phyloP scores from a whole-genome alignment of 2,329 filamentous ascomycete genomes.

The Diaporthe ilicicola region DNA sequence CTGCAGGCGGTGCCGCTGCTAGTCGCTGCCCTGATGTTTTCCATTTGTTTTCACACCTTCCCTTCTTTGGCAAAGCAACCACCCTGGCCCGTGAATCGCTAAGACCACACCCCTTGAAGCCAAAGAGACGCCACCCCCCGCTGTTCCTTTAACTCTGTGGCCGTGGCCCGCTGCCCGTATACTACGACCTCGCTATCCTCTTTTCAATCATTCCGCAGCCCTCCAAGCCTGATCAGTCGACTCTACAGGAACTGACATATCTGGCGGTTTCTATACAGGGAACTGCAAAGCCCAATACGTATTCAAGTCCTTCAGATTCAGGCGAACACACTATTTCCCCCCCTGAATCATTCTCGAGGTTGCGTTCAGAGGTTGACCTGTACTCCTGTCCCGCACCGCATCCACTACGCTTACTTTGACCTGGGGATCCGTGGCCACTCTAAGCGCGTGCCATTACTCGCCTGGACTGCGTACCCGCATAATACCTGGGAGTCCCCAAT shows the following conservation, averaged over 20 bases:
- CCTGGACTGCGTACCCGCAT: conserved; percentile 27
- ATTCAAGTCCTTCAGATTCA: conserved; percentile 38
- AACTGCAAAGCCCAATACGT: conserved; percentile 47
- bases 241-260: conserved; percentile 46
- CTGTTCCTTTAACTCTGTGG: conserved; percentile 49
- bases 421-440: conserved; percentile 18
- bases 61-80: conserved; percentile 40
- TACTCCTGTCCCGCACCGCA: conserved; percentile 14
- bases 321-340: conserved; percentile 33
- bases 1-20: conserved; percentile 39
- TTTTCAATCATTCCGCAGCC: conserved; percentile 59
- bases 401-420: conserved; percentile 7
- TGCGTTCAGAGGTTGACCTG: conserved; percentile 2
- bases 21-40: conserved; percentile 25
- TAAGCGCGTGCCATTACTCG: conserved; percentile 42
- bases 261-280: conserved; percentile 51
- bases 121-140: conserved; percentile 40
- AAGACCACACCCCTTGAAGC: conserved; percentile 28
- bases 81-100: conserved; percentile 29
- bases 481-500: conserved; percentile 40
- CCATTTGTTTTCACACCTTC: conserved; percentile 38
- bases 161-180: conserved; percentile 53
- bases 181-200: conserved; percentile 60
- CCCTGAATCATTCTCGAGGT: conserved; percentile 24
- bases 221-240: conserved; percentile 56